Base-by-base conservation (phyloP, 495 filamentous ascomycete species). In the Penicillium odoratum region DNA sequence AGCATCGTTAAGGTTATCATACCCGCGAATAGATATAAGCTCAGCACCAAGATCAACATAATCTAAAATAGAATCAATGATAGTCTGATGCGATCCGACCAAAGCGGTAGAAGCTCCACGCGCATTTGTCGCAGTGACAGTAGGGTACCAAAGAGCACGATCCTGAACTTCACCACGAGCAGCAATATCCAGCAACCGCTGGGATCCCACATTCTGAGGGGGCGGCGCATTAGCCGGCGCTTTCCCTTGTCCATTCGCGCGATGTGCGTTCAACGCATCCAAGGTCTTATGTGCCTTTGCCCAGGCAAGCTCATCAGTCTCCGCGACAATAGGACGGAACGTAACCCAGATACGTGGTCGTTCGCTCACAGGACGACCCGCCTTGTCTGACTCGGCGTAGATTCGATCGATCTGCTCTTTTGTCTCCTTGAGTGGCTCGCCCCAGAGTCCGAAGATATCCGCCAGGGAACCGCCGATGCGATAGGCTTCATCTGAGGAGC, bases 401-500 rank as follows among this genome's bases (percentile, higher is more conserved):
- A 83, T 78, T 3, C 74, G 75, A 57, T 81, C 78, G 61, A 83
- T 80, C 58, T 83, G 80, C 52, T 80, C 69, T 64, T 78, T 79
- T 0, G 79, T 82, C 51, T 83, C 79, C 65, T 82, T 82, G 1
- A 83, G 64, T 2, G 80, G 80, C 55, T 83, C 80, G 11, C 80
- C 80, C 80, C 80, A 83, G 7, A 83, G 73, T 1, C 80, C 80
- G 64, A 83, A 83, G 48, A 83, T 83, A 53, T 83, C 80, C 9
- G 71, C 79, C 1, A 81, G 71, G 0, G 72, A 69, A 31, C 80
- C 80, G 21, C 80, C 80, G 43, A 83, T 69, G 18, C 78, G 73
- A 59, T 83, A 83, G 1, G 80, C 80, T 15, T 78, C 80, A 33
- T 77, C 77, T 0, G 78, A 81, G 4, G 78, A 81, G 0, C 80